Base-by-base conservation (phyloP, 306 rosid species). In the Pueraria montana region DNA sequence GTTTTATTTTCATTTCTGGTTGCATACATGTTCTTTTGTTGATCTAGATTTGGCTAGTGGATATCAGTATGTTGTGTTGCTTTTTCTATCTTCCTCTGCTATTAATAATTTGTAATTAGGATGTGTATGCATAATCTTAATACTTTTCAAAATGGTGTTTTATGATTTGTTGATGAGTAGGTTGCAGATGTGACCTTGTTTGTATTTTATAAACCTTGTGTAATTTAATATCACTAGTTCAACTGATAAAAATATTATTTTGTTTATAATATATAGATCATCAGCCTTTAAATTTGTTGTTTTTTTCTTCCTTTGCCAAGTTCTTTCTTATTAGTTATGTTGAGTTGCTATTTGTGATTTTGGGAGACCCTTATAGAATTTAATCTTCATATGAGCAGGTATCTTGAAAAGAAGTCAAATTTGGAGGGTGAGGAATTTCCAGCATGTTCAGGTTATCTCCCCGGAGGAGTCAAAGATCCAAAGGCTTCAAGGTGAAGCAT, bases 401-500 rank as follows among this genome's bases (percentile, higher is more conserved):
- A 13, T 81, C 58, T 48, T 13, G 27, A 43, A 79, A 49, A 78
- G 74, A 74, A 81, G 78, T 53, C 46, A 30, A 66, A 43, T 42
- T 83, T 76, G 82, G 61, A 69, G 85, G 30, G 66, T 63, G 76
- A 81, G 59, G 86, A 83, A 82, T 72, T 48, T 84, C 82, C 85
- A 73, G 72, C 65, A 96, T 96, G 99, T 88, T 94, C 83, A 92
- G 43, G 89, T 84, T 79, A 70, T 91, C 99, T 8, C 97, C 98
- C 27, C 88, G 96, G 75, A 89, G 99, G 85, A 88, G 45, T 72
- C 88, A 75, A 49, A 94, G 96, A 92, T 86, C 92, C 38, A 90
- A 84, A 86, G 99, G 98, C 78, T 89, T 94, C 82, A 96, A 92
- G 87, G 98, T 96, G 87, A 96, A 94, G 89, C 99, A 94, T 89